phyloP scores from a whole-genome alignment of 257 asterid species.

The Solanum rostratum region DNA sequence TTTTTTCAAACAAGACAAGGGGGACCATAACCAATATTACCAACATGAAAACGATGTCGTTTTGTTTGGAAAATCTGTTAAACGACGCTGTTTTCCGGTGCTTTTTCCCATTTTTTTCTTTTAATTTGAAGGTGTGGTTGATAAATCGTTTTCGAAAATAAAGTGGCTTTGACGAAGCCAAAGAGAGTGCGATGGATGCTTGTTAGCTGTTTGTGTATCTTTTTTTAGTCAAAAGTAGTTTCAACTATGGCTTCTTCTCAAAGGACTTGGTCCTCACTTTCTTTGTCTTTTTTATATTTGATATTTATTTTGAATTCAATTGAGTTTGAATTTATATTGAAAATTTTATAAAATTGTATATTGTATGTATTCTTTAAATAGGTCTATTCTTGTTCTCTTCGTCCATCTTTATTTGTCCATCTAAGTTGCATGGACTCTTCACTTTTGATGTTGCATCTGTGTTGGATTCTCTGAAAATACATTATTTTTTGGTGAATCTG shows the following conservation, averaged over 20 bases:
- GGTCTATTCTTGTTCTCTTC: too few relatives aligned
- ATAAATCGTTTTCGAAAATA: neutral
- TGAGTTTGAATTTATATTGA: neutral
- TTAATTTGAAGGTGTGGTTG: neutral
- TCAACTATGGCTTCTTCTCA: neutral
- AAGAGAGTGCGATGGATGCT: neutral
- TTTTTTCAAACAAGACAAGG: neutral
- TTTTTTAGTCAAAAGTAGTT: neutral
- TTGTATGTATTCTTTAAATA: accelerated
- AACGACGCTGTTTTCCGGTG: neutral
- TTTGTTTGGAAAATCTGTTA: neutral
- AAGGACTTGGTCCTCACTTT: neutral
- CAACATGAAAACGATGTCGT: neutral
- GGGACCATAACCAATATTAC: neutral
- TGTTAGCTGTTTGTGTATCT: neutral
- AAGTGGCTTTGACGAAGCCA: neutral
- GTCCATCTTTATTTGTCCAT: too few relatives aligned
- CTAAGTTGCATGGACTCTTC: too few relatives aligned
- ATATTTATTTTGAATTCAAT: accelerated
- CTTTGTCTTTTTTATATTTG: neutral
- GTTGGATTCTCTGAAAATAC: too few relatives aligned
- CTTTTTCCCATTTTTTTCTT: neutral
- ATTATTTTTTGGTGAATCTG: too few relatives aligned
- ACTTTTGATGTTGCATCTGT: too few relatives aligned
- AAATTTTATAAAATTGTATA: accelerated